Conservation (phyloP, 2,329 filamentous ascomycete species). For the Botrytis cinerea region DNA sequence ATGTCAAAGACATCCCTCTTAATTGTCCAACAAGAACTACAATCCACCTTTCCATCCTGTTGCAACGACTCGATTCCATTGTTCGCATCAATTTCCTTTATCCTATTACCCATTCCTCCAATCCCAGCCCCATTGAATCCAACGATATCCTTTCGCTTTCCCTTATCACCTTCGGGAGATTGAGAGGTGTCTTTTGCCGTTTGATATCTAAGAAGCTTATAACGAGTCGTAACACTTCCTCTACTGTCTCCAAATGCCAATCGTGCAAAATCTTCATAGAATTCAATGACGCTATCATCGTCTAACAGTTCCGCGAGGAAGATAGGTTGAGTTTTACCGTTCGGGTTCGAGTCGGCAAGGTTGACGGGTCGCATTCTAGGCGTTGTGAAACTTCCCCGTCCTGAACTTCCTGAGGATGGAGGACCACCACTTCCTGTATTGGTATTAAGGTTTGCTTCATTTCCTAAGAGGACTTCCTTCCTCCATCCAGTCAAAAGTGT, state of each 20-base stretch:
- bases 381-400: conserved; percentile 51
- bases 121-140: conserved; percentile 31
- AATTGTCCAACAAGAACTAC: conserved; percentile 95
- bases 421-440: conserved; percentile 55
- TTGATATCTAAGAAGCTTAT: conserved; percentile 87
- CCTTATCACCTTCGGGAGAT: conserved; percentile 30
- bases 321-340: conserved; percentile 68
- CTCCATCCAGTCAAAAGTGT: conserved; percentile 94
- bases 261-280: conserved; percentile 93
- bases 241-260: conserved; percentile 90
- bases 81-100: conserved; percentile 67
- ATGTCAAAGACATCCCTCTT: conserved; percentile 98
- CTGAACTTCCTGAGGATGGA: conserved; percentile 38
- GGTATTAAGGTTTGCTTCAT: conserved; percentile 83
- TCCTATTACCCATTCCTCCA: conserved; percentile 52
- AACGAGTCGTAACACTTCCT: conserved; percentile 79
- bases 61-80: conserved; percentile 80
- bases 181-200: conserved; percentile 58
- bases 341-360: conserved; percentile 42
- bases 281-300: conserved; percentile 88
- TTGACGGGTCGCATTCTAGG: conserved; percentile 53
- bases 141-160: conserved; percentile 27
- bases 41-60: conserved; percentile 88
- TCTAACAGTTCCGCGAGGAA: conserved; percentile 92
- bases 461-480: conserved; percentile 83